Percentiles rank a stretch among this genome's conserved stretches.
Conservation (phyloP, 2,329 filamentous ascomycete species). For the Allantophomopsis cytisporea region DNA sequence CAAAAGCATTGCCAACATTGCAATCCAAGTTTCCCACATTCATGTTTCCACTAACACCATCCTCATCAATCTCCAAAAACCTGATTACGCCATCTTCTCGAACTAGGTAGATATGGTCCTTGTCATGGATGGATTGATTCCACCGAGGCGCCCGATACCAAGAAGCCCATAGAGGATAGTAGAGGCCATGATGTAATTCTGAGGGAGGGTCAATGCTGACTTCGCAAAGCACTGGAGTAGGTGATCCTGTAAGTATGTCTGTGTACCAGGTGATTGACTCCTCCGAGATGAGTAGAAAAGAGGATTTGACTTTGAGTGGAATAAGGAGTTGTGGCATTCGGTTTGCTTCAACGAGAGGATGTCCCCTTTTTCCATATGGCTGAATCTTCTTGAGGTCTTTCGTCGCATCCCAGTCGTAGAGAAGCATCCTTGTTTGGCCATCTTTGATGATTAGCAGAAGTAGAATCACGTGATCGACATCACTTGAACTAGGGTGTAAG, state of each 20-base stretch:
- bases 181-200: slow-evolving; percentile 29
- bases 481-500: slow-evolving; percentile 53
- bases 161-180: slow-evolving; percentile 57
- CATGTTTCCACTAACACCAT: slow-evolving; percentile 37
- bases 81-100: slow-evolving; percentile 77
- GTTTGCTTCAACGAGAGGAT: slow-evolving; percentile 33
- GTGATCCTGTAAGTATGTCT: slow-evolving; percentile 35
- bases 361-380: slow-evolving; percentile 31
- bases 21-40: slow-evolving; percentile 54
- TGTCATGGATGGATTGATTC: slow-evolving; percentile 42
- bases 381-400: slow-evolving; percentile 32
- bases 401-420: slow-evolving; percentile 47
- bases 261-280: slow-evolving; percentile 41
- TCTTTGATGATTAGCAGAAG: slow-evolving; percentile 44
- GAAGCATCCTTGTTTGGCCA: slow-evolving; percentile 35
- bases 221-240: slow-evolving; percentile 30
- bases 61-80: slow-evolving; percentile 53
- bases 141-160: slow-evolving; percentile 69
- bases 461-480: slow-evolving; percentile 62
- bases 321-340: slow-evolving; percentile 57
- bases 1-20: slow-evolving; percentile 72
- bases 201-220: slow-evolving; percentile 26
- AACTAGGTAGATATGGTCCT: slow-evolving; percentile 74
- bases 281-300: slow-evolving; percentile 57
- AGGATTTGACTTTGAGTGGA: slow-evolving; percentile 55